Evolutionary conservation across 768 basidiomycete genomes (phyloP), one percentile per base, ranked within the genome.

Genomic region (Dioszegia hungarica): DNA sequence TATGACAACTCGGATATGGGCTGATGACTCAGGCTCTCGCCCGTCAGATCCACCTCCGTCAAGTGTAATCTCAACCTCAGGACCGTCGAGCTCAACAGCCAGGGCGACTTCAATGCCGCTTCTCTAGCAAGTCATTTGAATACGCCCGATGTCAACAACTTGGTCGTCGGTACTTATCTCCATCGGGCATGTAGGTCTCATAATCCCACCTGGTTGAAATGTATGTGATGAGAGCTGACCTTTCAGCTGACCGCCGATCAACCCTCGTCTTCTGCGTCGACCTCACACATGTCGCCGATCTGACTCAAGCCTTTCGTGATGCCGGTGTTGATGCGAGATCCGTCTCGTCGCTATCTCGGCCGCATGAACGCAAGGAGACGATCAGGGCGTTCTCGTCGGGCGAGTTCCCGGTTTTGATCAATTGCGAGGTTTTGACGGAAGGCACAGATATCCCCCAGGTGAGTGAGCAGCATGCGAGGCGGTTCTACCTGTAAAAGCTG

Each of bases 391-490:
- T 97, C 75, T 84, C 81, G 67, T 77, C 79, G 6, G 87, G 88
- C 6, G 70, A 81, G 49, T 95, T 85, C 68, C 90, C 91, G 11
- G 88, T 98, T 1, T 79, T 98, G 25, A 76, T 97, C 43, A 97
- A 97, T 68, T 97, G 92, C 86, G 90, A 90, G 20, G 87, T 95
- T 45, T 79, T 95, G 61, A 94, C 91, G 1, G 92, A 95, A 78
- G 92, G 92, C 3, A 84, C 91, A 19, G 93, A 98, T 78, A 90
- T 97, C 49, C 93, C 93, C 2, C 89, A 89, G 58, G 71, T 72
- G 55, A 52, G 65, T 53, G 31, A 1, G 5, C 45, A 15, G 40
- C 17, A 24, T 27, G 24, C 3, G 17, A 10, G 34, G n/a, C 22
- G 15, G 29, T 3, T 14, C 31, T 6, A 6, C 8, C 31, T 33